Conservation (phyloP, 495 filamentous ascomycete species). For the Neurospora sp. region DNA sequence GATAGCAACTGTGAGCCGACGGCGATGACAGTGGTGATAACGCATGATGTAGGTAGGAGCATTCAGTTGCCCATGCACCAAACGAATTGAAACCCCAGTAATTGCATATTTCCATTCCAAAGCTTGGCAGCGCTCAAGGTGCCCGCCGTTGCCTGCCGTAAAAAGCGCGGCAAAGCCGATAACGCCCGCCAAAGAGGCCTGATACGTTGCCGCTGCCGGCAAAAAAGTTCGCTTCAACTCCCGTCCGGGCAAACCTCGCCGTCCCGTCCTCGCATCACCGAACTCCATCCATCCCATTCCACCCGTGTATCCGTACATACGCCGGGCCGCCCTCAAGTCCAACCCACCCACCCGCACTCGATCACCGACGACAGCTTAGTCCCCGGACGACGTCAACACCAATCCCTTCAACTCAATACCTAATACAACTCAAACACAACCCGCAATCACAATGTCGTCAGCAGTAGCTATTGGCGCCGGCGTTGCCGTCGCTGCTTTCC, state of each 20-base stretch:
- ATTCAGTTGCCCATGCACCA: neutral
- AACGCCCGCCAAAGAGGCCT: neutral
- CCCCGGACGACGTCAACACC: neutral
- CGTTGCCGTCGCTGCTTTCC: constrained; percentile 62
- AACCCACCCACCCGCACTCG: neutral
- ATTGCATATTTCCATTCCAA: neutral
- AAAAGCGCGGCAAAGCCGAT: neutral
- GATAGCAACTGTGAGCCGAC: neutral
- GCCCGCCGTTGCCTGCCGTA: neutral
- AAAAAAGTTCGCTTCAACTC: neutral
- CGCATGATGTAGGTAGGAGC: neutral
- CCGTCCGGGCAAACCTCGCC: neutral
- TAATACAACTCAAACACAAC: neutral
- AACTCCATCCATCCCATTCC: neutral
- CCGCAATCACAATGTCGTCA: constrained; percentile 60
- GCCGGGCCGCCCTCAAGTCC: neutral
- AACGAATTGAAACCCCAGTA: neutral
- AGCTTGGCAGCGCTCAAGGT: neutral
- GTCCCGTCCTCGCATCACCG: neutral
- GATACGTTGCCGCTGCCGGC: neutral
- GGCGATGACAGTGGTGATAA: neutral
- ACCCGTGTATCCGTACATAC: neutral
- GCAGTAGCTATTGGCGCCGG: constrained; percentile 69
- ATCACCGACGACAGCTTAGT: constrained; percentile 1
- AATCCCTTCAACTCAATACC: constrained; percentile 1